These are phyloP conservation scores for Chaetomiaceae sp. DNA, from an alignment of 2,329 filamentous ascomycete genomes.

Conservation along the genomic window DNA sequence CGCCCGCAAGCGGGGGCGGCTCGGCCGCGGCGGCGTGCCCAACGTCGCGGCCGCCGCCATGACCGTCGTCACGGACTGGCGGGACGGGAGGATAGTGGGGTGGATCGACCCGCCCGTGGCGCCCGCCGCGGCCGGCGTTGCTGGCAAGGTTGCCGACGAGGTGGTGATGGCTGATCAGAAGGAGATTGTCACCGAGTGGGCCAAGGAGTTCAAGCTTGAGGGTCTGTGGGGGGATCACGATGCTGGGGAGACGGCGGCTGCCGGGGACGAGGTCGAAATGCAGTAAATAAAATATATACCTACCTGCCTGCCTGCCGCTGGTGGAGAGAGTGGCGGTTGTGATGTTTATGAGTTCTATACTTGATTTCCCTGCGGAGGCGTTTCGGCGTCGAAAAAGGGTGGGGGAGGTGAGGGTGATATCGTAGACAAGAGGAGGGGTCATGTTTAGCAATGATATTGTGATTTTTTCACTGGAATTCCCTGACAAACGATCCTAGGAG, in stretches of 20 bases:
- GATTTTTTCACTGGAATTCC: no score
- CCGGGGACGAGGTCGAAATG: slow-evolving; percentile 45
- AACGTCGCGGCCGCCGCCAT: slow-evolving; percentile 85
- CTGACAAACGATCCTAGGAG: no score
- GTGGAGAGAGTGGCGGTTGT: no score
- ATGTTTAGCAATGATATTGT: no score
- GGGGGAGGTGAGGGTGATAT: neutral
- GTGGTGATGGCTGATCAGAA: slow-evolving; percentile 63
- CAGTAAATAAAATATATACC: slow-evolving; percentile 39
- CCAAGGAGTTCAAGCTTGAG: slow-evolving; percentile 90
- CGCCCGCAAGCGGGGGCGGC: slow-evolving; percentile 81
- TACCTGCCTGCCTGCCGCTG: neutral
- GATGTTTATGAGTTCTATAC: no score
- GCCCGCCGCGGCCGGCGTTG: slow-evolving; percentile 44
- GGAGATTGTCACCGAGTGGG: slow-evolving; percentile 87
- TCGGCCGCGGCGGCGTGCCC: slow-evolving; percentile 85
- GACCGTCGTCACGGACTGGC: slow-evolving; percentile 93
- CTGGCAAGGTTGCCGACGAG: slow-evolving; percentile 39
- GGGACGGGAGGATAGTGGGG: slow-evolving; percentile 89
- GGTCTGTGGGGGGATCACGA: slow-evolving; percentile 75
- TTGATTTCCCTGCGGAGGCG: slow-evolving; percentile 1
- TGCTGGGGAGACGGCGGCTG: slow-evolving; percentile 28
- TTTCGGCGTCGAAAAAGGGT: slow-evolving; percentile 18
- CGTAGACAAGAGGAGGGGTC: no score
- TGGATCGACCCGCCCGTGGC: slow-evolving; percentile 77